These are phyloP conservation scores for Mrakia hoshinonis DNA, from an alignment of 768 basidiomycete species.

Conservation along the genomic window DNA sequence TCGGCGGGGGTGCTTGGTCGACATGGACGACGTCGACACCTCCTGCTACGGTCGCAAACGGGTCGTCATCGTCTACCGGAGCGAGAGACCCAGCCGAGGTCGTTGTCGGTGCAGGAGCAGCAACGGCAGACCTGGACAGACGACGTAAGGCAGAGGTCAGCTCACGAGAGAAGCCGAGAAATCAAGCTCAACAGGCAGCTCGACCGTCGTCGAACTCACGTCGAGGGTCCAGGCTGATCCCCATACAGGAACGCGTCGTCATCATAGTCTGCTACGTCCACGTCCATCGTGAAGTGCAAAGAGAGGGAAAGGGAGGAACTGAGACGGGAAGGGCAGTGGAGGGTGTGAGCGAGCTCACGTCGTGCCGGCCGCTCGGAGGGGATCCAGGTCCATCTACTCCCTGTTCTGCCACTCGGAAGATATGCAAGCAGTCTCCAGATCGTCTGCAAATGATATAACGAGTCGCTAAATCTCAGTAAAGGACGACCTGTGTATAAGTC, in stretches of 20 bases:
- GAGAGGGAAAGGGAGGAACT: background rate
- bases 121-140: background rate
- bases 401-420: no score
- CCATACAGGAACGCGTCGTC: conserved; percentile 76
- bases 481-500: no score
- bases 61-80: conserved; percentile 7
- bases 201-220: background rate
- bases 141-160: background rate
- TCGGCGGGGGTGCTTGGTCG: background rate
- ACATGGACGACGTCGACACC: conserved; percentile 3
- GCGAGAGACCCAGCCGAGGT: background rate
- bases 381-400: no score
- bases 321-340: background rate
- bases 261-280: conserved; percentile 44
- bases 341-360: background rate
- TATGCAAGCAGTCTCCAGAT: no score
- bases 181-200: background rate
- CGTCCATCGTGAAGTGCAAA: conserved; percentile 8
- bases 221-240: conserved; percentile 42
- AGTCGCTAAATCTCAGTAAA: no score
- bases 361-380: no score
- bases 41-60: background rate
- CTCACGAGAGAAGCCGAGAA: background rate
- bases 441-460: no score
- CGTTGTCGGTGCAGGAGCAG: background rate